phyloP scores from a whole-genome alignment of 2,329 filamentous ascomycete species.

The Ophiostoma tasmaniense region DNA sequence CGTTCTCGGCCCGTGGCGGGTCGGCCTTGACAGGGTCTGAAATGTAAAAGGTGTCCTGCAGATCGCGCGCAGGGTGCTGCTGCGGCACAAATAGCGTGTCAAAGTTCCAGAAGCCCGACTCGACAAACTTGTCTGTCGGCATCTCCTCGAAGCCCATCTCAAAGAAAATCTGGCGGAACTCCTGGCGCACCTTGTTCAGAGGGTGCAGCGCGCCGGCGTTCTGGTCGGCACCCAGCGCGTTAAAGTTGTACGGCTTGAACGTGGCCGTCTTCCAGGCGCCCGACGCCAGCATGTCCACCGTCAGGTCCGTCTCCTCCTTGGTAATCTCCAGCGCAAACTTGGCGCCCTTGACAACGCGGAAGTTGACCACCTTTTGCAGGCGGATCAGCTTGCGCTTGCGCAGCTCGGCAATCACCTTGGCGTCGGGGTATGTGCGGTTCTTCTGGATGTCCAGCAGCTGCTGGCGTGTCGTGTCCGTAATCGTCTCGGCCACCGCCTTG shows the following conservation, averaged over 20 bases:
- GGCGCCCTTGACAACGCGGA: slow-evolving; percentile 72
- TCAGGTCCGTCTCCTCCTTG: slow-evolving; percentile 92
- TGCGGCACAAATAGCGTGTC: slow-evolving; percentile 94
- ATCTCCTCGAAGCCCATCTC: slow-evolving; percentile 99
- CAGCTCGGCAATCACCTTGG: slow-evolving; percentile 70
- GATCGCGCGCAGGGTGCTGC: slow-evolving; percentile 92
- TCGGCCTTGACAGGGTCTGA: slow-evolving; percentile 76
- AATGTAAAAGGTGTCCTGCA: slow-evolving; percentile 96
- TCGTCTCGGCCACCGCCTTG: slow-evolving; percentile 55
- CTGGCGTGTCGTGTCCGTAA: slow-evolving; percentile 70
- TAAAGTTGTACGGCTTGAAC: slow-evolving; percentile 59
- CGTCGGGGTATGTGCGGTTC: slow-evolving; percentile 57
- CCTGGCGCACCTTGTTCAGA: slow-evolving; percentile 88
- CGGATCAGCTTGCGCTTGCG: slow-evolving; percentile 88
- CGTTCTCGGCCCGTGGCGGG: slow-evolving; percentile 48
- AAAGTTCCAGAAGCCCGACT: slow-evolving; percentile 99
- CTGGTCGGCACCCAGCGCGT: slow-evolving; percentile 51
- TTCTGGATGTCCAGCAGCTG: slow-evolving; percentile 66
- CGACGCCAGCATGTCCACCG: slow-evolving; percentile 79
- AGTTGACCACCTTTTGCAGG: slow-evolving; percentile 75
- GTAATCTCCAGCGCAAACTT: slow-evolving; percentile 85
- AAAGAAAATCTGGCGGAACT: slow-evolving; percentile 98
- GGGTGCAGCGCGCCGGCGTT: slow-evolving; percentile 55
- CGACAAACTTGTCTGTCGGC: slow-evolving; percentile 87
- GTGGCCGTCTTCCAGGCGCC: slow-evolving; percentile 87